Percentiles rank a stretch among this genome's conserved stretches.
Evolutionary conservation across 257 asterid species (phyloP).

Genomic region (Fraxinus anomala): DNA sequence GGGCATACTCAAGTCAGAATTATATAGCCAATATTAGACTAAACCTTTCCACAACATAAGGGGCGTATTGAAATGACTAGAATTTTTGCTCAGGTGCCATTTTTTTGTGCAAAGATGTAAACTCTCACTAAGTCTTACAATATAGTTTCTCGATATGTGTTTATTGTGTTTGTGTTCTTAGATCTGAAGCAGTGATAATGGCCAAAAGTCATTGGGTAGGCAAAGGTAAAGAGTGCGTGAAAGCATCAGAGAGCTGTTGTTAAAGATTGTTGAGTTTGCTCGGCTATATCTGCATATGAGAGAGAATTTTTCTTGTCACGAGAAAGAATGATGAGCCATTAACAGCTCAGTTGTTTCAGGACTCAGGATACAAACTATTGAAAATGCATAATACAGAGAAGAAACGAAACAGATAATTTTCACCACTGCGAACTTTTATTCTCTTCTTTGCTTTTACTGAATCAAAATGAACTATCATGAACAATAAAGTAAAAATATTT

Average conservation of each 20-base stretch:
- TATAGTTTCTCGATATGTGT: not conserved
- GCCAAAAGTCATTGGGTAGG: not conserved
- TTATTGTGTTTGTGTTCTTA: not conserved
- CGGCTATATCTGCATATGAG: not conserved
- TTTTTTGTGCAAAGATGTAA: not conserved
- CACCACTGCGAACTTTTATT: not conserved
- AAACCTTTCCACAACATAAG: not conserved
- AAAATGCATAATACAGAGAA: not conserved
- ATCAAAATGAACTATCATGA: not conserved
- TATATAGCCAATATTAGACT: not conserved
- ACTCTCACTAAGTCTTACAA: not conserved
- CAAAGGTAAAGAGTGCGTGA: not conserved
- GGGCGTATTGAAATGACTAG: not conserved
- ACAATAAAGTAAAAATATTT: not conserved
- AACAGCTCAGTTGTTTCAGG: not conserved
- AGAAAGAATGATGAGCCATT: not conserved
- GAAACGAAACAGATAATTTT: not conserved
- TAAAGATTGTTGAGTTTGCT: not conserved
- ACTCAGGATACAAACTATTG: not conserved
- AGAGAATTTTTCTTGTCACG: not conserved
- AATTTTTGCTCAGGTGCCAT: not conserved
- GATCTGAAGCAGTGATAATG: not conserved
- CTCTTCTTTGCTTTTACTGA: not conserved
- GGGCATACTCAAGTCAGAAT: slow-evolving; percentile 22
- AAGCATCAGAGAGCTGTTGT: not conserved